Base-by-base conservation (phyloP, 1,284 basidiomycete species). In the Spongiforma sp. region DNA sequence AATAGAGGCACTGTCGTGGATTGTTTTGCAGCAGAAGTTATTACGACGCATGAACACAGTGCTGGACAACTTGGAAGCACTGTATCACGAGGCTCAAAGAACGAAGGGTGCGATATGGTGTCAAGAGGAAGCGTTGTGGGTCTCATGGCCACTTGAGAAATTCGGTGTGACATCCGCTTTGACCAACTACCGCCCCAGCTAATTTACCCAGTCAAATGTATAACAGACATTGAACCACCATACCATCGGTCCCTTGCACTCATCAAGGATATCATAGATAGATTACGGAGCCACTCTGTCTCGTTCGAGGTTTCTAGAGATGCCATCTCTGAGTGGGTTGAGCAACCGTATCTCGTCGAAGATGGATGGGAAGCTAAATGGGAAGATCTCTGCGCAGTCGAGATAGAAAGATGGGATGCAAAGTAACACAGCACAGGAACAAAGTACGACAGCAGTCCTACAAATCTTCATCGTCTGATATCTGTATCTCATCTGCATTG, bases 401-500 rank as follows among this genome's bases (percentile, higher is more conserved):
- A 93, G 75, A 83, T 93, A 61, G 90, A 91, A 68, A 81, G 84
- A 62, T 93, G 91, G 91, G 80, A 84, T 73, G 75, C 73, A 67
- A 76, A 59, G 60, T 78, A 68, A 68, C 48, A 67, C 59, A 50
- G 58, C 46, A 62, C 48, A 48, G 59, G 60, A 36, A 66, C 17
- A 59, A 60, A 64, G 37, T 63, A 64, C 46, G 32, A 67, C 63
- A 64, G 52, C 65, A 64, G 67, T 17, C 67, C 64, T 77, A 83
- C 68, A 80, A 64, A 74, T 93, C n/a, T n/a, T n/a, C 91, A 62
- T 93, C 91, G 74, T 93, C 91, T 60, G 89, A 91, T 72, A 94
- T 94, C 69, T 91, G 92, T 66, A 94, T 94, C 78, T 94, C 92
- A 64, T 94, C 92, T 52, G 79, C 86, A 74, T 94, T 94, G 17